These are phyloP conservation scores for Sporodiniella umbellata DNA, from an alignment of 371 early-diverging fungal species.

Conservation along the genomic window DNA sequence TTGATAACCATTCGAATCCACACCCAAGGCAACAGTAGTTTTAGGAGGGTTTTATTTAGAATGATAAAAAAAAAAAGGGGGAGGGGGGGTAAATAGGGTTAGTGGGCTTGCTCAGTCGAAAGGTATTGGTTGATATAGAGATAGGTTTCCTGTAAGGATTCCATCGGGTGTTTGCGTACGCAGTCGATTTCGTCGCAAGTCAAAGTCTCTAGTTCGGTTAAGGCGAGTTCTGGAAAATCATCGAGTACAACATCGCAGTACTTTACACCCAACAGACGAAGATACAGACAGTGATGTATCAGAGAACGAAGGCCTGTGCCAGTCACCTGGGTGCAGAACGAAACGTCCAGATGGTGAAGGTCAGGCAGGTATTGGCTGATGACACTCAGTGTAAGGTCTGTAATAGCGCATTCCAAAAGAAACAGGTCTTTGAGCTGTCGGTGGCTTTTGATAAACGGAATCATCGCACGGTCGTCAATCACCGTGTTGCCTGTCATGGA, in stretches of 20 bases:
- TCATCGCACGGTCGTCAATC: constrained; percentile 28
- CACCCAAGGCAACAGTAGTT: too few species aligned
- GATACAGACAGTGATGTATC: constrained; percentile 11
- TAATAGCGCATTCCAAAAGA: constrained; percentile 37
- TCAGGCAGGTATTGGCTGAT: constrained; percentile 22
- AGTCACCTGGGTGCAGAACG: constrained; percentile 28
- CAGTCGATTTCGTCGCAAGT: constrained; percentile 7
- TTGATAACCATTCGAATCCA: too few species aligned
- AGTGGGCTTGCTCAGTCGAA: constrained; percentile 1
- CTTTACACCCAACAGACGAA: constrained; percentile 39
- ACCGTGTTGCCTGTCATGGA: constrained; percentile 31
- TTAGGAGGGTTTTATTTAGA: too few species aligned
- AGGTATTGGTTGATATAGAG: constrained; percentile 21
- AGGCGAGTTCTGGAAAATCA: constrained; percentile 32
- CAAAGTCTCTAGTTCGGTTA: constrained; percentile 16
- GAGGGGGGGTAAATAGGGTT: not conserved
- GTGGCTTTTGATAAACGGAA: constrained; percentile 34
- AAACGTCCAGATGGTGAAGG: constrained; percentile 33
- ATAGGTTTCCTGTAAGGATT: constrained; percentile 18
- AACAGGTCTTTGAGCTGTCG: constrained; percentile 22
- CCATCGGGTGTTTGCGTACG: constrained; percentile 7
- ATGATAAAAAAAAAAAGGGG: not conserved
- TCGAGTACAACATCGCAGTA: constrained; percentile 21
- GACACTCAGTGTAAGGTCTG: constrained; percentile 28
- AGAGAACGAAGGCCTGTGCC: constrained; percentile 25